Conservation (phyloP, 2,329 filamentous ascomycete species). For the Saccharata proteae region DNA sequence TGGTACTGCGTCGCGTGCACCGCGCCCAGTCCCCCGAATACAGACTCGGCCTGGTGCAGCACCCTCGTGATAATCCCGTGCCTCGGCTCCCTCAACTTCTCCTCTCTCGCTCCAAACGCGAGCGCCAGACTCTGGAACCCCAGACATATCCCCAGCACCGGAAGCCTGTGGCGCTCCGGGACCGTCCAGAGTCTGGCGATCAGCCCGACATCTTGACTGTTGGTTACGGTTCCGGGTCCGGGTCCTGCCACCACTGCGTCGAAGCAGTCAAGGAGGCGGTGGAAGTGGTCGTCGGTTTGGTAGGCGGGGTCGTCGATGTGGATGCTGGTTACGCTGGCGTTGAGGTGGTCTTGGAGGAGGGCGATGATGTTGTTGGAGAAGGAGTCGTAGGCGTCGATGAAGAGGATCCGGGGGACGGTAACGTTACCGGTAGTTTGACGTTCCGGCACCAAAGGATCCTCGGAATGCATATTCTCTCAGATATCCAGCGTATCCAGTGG, state of each 20-base stretch:
- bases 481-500: too few relatives aligned
- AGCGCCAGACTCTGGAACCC: slow-evolving; percentile 75
- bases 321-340: slow-evolving; percentile 56
- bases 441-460: too few relatives aligned
- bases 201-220: slow-evolving; percentile 65
- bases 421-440: too few relatives aligned
- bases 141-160: slow-evolving; percentile 78
- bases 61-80: slow-evolving; percentile 71
- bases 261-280: slow-evolving; percentile 47
- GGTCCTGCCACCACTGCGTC: slow-evolving; percentile 84
- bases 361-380: slow-evolving; percentile 93
- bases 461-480: too few relatives aligned
- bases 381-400: slow-evolving; percentile 92
- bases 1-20: slow-evolving; percentile 71
- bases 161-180: slow-evolving; percentile 46
- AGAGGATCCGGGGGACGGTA: slow-evolving; percentile 49
- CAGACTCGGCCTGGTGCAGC: slow-evolving; percentile 45
- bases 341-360: slow-evolving; percentile 58
- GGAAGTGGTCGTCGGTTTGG: slow-evolving; percentile 23
- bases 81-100: slow-evolving; percentile 56
- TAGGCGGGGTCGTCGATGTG: slow-evolving; percentile 47
- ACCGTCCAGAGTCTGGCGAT: slow-evolving; percentile 67
- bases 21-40: slow-evolving; percentile 51
- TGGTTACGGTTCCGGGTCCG: slow-evolving; percentile 70
- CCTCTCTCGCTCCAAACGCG: slow-evolving; percentile 54